These are phyloP conservation scores for Pelargonium nanum DNA, from an alignment of 345 rosid genomes.

Conservation along the genomic window DNA sequence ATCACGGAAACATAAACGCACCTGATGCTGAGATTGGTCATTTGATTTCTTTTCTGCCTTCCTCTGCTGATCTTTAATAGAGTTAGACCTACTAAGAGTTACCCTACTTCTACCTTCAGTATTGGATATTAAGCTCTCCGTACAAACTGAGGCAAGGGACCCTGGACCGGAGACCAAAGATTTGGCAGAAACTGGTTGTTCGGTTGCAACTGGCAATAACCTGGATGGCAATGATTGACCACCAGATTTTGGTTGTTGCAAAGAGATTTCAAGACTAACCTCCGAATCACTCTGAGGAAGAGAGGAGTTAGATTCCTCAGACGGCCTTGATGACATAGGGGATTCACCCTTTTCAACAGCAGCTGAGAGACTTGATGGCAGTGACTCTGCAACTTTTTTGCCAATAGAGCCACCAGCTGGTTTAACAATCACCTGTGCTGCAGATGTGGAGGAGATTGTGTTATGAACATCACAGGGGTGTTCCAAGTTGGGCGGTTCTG, in stretches of 20 bases:
- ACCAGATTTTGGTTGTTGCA: slow-evolving; percentile 23
- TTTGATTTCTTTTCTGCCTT: slow-evolving; percentile 29
- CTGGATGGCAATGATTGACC: slow-evolving; percentile 13
- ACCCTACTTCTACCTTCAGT: slow-evolving; percentile 32
- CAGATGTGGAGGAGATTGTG: slow-evolving; percentile 24
- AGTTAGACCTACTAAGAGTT: slow-evolving; percentile 35
- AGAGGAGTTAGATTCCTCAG: slow-evolving; percentile 21
- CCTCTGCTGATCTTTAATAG: slow-evolving; percentile 43
- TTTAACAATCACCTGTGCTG: slow-evolving; percentile 44
- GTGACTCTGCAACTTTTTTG: slow-evolving; percentile 27
- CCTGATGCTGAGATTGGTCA: slow-evolving; percentile 9
- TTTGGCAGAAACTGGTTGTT: no score
- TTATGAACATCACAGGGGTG: slow-evolving; percentile 31
- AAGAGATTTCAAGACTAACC: slow-evolving; percentile 23
- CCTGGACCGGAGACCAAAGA: no score
- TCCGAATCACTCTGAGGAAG: slow-evolving; percentile 27
- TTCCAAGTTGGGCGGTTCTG: slow-evolving; percentile 28
- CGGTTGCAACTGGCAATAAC: slow-evolving; percentile 15
- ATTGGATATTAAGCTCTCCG: no score
- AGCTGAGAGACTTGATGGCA: slow-evolving; percentile 16
- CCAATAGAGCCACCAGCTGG: slow-evolving; percentile 31
- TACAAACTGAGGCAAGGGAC: no score
- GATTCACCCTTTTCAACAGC: slow-evolving; percentile 34
- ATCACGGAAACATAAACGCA: not conserved
- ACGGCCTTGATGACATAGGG: slow-evolving; percentile 24